phyloP scores from a whole-genome alignment of 139 green algal genomes.

The Protoeuglena noctilucae region DNA sequence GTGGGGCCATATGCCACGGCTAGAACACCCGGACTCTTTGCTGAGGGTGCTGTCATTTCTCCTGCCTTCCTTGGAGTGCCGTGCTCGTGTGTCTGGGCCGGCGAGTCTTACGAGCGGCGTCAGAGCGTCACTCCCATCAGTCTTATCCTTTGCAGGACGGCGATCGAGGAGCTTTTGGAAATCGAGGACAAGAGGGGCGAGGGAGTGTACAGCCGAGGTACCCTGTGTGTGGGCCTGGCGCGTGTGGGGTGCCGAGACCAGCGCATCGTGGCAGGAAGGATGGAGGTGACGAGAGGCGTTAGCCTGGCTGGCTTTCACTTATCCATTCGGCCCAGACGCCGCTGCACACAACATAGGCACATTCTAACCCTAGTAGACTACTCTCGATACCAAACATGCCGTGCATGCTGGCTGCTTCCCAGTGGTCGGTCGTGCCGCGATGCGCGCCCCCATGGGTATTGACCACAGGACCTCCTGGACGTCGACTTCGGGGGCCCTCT shows the following conservation, averaged over 20 bases:
- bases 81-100: not conserved
- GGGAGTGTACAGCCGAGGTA: conserved; percentile 43
- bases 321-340: not conserved
- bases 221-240: conserved; percentile 62
- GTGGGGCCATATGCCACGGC: not conserved
- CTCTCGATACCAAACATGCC: not conserved
- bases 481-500: conserved; percentile 78
- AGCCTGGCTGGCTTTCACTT: not conserved
- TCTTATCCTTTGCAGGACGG: too few relatives aligned
- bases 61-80: conserved; percentile 1
- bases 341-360: not conserved
- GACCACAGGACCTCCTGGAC: conserved; percentile 30
- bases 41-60: not conserved
- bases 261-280: conserved; percentile 5
- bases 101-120: not conserved
- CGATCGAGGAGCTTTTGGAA: conserved; percentile 74
- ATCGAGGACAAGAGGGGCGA: conserved; percentile 46
- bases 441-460: not conserved
- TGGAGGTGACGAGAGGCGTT: too few relatives aligned
- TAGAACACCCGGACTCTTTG: conserved; percentile 10
- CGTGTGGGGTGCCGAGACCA: conserved; percentile 6
- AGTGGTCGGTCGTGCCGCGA: not conserved
- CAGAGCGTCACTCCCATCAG: conserved; percentile 34
- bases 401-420: too few relatives aligned
- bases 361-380: not conserved